These are phyloP conservation scores for Tardiomyces depauwii DNA, from an alignment of 1,139 yeast species.

Conservation along the genomic window DNA sequence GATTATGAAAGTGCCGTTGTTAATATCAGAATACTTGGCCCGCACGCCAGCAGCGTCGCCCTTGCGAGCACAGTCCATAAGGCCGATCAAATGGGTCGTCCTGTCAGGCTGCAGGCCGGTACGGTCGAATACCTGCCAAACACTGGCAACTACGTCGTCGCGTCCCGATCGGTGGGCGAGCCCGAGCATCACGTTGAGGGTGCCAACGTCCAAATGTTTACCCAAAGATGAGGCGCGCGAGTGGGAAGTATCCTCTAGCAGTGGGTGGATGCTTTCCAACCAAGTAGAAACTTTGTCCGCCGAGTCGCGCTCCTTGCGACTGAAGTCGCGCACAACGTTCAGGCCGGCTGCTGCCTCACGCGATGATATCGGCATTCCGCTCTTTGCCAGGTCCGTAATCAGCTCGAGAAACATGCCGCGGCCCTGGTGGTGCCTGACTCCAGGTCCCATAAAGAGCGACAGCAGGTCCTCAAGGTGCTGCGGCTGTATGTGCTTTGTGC, in stretches of 20 bases:
- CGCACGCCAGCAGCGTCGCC: background rate
- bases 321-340: background rate
- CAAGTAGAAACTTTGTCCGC: background rate
- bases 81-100: background rate
- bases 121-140: background rate
- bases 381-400: background rate
- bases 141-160: background rate
- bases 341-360: background rate
- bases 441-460: background rate
- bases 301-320: background rate
- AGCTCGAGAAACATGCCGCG: background rate
- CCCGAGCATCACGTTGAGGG: background rate
- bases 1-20: background rate
- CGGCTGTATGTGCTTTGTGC: constrained; percentile 5
- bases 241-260: background rate
- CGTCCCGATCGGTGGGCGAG: background rate
- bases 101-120: background rate
- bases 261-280: background rate
- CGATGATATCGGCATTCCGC: background rate
- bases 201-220: background rate
- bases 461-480: constrained; percentile 10
- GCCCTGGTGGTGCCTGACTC: background rate
- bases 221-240: background rate
- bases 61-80: background rate
- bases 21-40: background rate